Conservation (phyloP, 2,329 filamentous ascomycete genomes). For the Fusarium nisikadoi region DNA sequence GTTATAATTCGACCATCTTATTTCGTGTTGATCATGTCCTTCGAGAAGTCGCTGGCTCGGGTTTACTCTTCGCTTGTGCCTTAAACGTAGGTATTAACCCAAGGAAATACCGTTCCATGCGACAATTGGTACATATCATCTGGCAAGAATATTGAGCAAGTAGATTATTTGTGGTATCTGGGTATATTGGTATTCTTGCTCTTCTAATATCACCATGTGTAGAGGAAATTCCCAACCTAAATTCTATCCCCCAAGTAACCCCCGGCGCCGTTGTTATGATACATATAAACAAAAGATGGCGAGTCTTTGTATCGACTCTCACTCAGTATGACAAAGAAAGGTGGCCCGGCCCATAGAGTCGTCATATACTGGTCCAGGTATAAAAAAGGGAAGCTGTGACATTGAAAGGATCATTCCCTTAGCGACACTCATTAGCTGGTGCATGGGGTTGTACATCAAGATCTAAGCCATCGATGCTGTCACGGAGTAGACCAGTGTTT, state of each 20-base stretch:
- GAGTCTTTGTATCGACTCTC: slow-evolving; percentile 12
- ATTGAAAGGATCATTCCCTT: slow-evolving; percentile 29
- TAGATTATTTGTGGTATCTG: slow-evolving; percentile 28
- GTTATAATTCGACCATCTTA: background rate
- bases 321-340: slow-evolving; percentile 22
- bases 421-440: slow-evolving; percentile 23
- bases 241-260: slow-evolving; percentile 14
- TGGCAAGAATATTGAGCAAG: background rate
- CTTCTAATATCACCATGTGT: slow-evolving; percentile 8
- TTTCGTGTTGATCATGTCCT: background rate
- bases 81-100: background rate
- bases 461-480: slow-evolving; percentile 51
- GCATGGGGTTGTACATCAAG: slow-evolving; percentile 47
- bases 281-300: slow-evolving; percentile 32
- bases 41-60: background rate
- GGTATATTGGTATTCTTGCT: slow-evolving; percentile 33
- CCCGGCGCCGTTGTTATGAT: slow-evolving; percentile 28
- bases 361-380: slow-evolving; percentile 27
- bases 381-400: slow-evolving; percentile 23
- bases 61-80: background rate
- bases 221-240: slow-evolving; percentile 1
- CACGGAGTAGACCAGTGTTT: slow-evolving; percentile 56
- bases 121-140: background rate
- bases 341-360: slow-evolving; percentile 12
- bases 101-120: background rate